Base-by-base conservation (phyloP, 768 basidiomycete species). In the Leucocoprinus leucothites region DNA sequence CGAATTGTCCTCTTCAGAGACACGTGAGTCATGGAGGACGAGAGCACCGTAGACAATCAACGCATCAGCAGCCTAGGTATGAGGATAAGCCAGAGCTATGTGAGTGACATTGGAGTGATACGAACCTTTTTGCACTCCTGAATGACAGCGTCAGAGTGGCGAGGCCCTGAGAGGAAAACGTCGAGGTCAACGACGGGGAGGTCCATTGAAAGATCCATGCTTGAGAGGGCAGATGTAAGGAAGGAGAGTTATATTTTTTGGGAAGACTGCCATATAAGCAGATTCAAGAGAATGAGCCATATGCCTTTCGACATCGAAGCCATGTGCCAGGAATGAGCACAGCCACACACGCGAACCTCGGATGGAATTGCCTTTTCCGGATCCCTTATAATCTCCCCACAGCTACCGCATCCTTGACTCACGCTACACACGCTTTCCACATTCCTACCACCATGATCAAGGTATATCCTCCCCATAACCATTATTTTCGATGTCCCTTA, bases 1-100 rank as follows among this genome's bases (percentile, higher is more conserved):
- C 26, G 76, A 65, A 67, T 98, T 98, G 68, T 93, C 89, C 21
- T 82, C 75, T 64, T 92, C 90, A 3, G 84, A 82, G 19, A 94
- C 91, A 11, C 94, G 81, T 13, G 87, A 88, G 69, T 97, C 95
- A 52, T 82, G 86, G 38, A 97, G 75, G 22, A 97, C 78, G 21
- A 97, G 80, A 0, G 95, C 95, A 2, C 95, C 95, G 57, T 89
- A 94, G 35, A 78, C 75, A 53, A 91, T 88, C 34, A 97, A 74
- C 2, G 91, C 89, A 60, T 89, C 76, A 5, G 94, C 90, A 31
- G 87, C 89, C 89, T 92, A 59, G 43, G 50, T 31, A 51, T 19
- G 9, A 48, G 8, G 56, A 22, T 16, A 21, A n/a, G 35, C 42
- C 5, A 36, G 41, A 49, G 21, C 40, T 40, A 47, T 31, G 38